phyloP scores from a whole-genome alignment of 2,329 filamentous ascomycete genomes.

The Cryphonectria parasitica region DNA sequence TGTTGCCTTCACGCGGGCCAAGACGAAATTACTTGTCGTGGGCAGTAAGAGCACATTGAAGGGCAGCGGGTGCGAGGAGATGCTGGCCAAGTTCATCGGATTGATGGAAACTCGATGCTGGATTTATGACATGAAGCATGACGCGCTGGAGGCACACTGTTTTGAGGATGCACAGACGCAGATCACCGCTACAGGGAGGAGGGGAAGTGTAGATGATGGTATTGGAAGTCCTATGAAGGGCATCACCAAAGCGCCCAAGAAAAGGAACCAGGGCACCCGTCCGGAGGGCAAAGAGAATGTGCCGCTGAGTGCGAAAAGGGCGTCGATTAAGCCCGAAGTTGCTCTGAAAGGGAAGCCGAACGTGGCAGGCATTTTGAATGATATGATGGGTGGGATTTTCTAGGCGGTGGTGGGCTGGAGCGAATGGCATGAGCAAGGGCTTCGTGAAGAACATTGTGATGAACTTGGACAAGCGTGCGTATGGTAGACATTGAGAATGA shows the following conservation, averaged over 20 bases:
- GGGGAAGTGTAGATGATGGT: conserved; percentile 27
- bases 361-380: conserved; percentile 78
- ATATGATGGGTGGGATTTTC: conserved; percentile 51
- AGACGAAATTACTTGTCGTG: conserved; percentile 87
- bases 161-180: conserved; percentile 65
- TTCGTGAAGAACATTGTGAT: not conserved
- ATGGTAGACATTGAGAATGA: not conserved
- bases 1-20: conserved; percentile 90
- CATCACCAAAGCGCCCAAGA: conserved; percentile 31
- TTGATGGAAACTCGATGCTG: conserved; percentile 80
- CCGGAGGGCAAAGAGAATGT: conserved; percentile 11
- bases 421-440: not conserved
- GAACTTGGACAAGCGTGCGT: conserved; percentile 6
- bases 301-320: conserved; percentile 49
- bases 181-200: conserved; percentile 39
- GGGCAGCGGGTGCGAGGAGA: conserved; percentile 70
- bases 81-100: conserved; percentile 75
- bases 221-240: conserved; percentile 27
- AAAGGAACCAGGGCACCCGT: conserved; percentile 14
- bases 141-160: conserved; percentile 68
- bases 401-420: conserved; percentile 22
- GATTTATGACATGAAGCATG: conserved; percentile 72
- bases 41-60: conserved; percentile 82
- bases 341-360: conserved; percentile 70
- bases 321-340: conserved; percentile 62